Percentiles rank a stretch among this genome's conserved stretches.
Evolutionary conservation across 345 rosid species (phyloP).

Genomic region (Mercurialis annua): DNA sequence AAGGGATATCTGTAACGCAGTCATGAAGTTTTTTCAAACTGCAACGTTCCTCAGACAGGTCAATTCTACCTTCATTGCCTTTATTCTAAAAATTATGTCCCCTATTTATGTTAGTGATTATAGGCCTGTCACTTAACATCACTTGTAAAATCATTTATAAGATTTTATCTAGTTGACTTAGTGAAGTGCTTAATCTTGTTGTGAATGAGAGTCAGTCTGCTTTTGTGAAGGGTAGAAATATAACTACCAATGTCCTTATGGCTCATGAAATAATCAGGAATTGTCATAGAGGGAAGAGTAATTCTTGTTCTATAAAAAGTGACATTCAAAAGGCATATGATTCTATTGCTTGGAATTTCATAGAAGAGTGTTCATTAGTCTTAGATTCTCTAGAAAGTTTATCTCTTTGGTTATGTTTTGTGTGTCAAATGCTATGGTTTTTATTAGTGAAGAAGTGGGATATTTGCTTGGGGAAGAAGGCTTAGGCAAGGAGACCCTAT

Average conservation of each 20-base stretch:
- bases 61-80: background rate
- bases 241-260: background rate
- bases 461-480: too few relatives aligned
- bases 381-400: too few relatives aligned
- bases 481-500: background rate
- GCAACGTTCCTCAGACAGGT: background rate
- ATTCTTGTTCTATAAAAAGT: too few relatives aligned
- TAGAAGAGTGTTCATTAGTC: too few relatives aligned
- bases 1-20: background rate
- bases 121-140: background rate
- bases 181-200: background rate
- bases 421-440: too few relatives aligned
- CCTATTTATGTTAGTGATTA: background rate
- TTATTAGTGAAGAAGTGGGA: too few relatives aligned
- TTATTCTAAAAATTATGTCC: background rate
- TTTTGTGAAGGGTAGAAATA: background rate
- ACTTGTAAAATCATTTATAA: too few relatives aligned
- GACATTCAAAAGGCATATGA: background rate
- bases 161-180: too few relatives aligned
- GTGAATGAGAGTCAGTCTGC: background rate
- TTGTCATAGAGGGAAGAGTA: too few relatives aligned
- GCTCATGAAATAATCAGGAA: background rate
- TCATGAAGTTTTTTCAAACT: background rate
- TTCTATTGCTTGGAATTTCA: background rate
- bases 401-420: too few relatives aligned